Evolutionary conservation across 768 basidiomycete species (phyloP).

Genomic region (Coprinopsis marcescibilis): DNA sequence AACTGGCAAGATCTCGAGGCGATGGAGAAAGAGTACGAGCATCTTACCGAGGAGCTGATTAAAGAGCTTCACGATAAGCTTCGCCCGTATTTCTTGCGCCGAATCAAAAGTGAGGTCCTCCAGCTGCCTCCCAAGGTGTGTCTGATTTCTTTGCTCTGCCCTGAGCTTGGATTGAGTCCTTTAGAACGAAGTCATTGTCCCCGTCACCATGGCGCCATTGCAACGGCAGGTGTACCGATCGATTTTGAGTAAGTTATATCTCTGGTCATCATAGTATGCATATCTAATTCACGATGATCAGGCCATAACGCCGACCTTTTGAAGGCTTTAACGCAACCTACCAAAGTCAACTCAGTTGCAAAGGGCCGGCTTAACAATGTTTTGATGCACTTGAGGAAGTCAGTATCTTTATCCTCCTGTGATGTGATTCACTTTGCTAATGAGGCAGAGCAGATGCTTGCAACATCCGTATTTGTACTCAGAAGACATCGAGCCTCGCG

Average conservation of each 20-base stretch:
- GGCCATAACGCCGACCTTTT: slow-evolving; percentile 69
- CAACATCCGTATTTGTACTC: slow-evolving; percentile 90
- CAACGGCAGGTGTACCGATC: slow-evolving; percentile 88
- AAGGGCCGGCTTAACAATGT: slow-evolving; percentile 73
- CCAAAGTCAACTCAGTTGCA: slow-evolving; percentile 24
- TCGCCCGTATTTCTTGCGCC: slow-evolving; percentile 87
- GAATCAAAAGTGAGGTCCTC: slow-evolving; percentile 90
- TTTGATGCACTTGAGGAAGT: slow-evolving; percentile 87
- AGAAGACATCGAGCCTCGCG: slow-evolving; percentile 70
- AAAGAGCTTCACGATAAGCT: slow-evolving; percentile 73
- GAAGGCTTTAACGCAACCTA: slow-evolving; percentile 47
- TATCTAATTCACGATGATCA: slow-evolving; percentile 22
- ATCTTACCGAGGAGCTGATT: slow-evolving; percentile 74
- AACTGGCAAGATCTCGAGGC: slow-evolving; percentile 73
- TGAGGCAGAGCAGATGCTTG: slow-evolving; percentile 45
- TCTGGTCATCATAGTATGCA: slow-evolving; percentile 10
- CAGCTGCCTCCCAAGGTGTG: slow-evolving; percentile 86
- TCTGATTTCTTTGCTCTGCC: not conserved
- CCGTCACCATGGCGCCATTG: slow-evolving; percentile 78
- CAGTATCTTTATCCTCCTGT: slow-evolving; percentile 28
- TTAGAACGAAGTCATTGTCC: slow-evolving; percentile 88
- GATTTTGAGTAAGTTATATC: slow-evolving; percentile 56
- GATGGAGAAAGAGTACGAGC: slow-evolving; percentile 63
- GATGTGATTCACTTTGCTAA: too few species aligned
- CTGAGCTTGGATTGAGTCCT: slow-evolving; percentile 1